Evolutionary conservation across 345 rosid genomes (phyloP).

Genomic region (Nephelium lappaceum): DNA sequence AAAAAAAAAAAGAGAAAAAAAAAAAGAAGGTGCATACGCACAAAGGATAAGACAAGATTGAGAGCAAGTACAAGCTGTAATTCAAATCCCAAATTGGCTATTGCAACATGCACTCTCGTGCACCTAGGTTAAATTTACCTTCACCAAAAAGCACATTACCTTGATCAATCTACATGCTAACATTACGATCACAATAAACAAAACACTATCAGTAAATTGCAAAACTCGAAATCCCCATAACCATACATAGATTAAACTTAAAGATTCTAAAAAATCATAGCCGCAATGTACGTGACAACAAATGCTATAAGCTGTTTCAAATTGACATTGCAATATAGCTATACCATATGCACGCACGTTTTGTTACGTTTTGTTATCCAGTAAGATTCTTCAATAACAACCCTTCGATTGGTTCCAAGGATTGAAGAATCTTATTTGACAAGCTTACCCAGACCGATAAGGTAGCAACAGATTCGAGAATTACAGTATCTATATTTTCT

Average conservation of each 20-base stretch:
- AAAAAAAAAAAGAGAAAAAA: too few relatives aligned
- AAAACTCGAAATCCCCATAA: not conserved
- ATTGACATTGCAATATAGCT: not conserved
- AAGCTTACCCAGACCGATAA: too few relatives aligned
- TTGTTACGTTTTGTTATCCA: not conserved
- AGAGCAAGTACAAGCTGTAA: not conserved
- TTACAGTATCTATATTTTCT: not conserved
- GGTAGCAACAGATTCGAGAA: not conserved
- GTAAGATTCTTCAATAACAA: too few relatives aligned
- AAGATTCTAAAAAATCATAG: not conserved
- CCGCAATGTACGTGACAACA: not conserved
- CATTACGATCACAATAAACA: not conserved
- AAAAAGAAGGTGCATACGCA: too few relatives aligned
- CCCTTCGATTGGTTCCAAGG: too few relatives aligned
- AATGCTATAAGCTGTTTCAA: not conserved
- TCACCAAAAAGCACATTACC: not conserved
- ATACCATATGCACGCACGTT: not conserved
- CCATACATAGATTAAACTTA: not conserved
- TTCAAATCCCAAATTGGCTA: not conserved
- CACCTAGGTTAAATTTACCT: not conserved
- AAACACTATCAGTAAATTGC: not conserved
- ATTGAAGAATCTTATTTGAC: too few relatives aligned
- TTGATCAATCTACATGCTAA: not conserved
- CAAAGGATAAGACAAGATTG: conserved; percentile 9
- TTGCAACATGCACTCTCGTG: not conserved